phyloP scores from a whole-genome alignment of 176 grass and related monocot genomes.

The Oryza glaberrima region DNA sequence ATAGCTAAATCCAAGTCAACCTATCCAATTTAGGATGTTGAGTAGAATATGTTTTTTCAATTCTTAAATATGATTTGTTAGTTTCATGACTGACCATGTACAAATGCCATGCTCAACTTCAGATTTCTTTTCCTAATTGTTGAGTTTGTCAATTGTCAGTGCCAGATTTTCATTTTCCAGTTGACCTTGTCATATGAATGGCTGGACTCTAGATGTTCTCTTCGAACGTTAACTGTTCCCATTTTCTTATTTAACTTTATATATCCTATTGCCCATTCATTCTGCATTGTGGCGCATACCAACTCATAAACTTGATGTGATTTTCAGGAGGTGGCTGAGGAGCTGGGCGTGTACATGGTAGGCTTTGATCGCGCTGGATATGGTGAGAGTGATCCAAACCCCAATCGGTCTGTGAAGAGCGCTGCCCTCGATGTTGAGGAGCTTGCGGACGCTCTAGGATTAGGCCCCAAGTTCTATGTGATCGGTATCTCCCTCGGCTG shows the following conservation, averaged over 20 bases:
- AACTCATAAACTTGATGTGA: not conserved
- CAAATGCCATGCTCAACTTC: not conserved
- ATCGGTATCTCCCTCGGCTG: conserved; percentile 68
- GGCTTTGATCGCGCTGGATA: conserved; percentile 75
- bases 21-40: not conserved
- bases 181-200: conserved; percentile 5
- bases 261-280: too few relatives aligned
- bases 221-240: too few relatives aligned
- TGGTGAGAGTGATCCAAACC: conserved; percentile 72
- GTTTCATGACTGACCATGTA: not conserved
- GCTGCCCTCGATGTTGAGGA: conserved; percentile 64
- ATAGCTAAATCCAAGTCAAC: not conserved
- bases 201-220: not conserved
- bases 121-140: not conserved
- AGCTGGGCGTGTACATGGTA: conserved; percentile 78
- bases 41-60: not conserved
- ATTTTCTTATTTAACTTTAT: not conserved
- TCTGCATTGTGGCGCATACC: not conserved
- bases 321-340: conserved; percentile 65
- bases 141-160: not conserved
- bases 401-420: conserved; percentile 58
- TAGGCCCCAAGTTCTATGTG: conserved; percentile 68
- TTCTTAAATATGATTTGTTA: not conserved
- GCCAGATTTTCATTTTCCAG: not conserved
- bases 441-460: conserved; percentile 56